Base-by-base conservation (phyloP, 495 filamentous ascomycete genomes). In the Daldinia vernicosa region DNA sequence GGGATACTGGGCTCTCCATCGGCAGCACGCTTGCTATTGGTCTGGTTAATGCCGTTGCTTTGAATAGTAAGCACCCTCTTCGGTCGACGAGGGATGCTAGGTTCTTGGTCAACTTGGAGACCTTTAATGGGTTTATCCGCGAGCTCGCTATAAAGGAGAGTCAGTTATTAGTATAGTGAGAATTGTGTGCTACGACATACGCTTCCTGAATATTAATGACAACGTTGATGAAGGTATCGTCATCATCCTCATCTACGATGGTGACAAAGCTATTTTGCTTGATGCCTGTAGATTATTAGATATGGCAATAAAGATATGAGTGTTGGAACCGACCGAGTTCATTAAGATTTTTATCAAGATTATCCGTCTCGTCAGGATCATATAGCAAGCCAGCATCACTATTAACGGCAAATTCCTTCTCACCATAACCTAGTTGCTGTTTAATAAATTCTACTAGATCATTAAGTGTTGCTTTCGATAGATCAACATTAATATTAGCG, bases 301-400 rank as follows among this genome's bases (percentile, higher is more conserved):
- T 59, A 53, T 28, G 6, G 27, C 45, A 66, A 47, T 56, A 43
- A 27, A 35, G 47, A 2, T 40, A 35, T 59, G 17, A 15, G 17
- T 2, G 61, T 22, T 22, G 37, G 35, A 28, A 71, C 77, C 89
- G 82, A 74, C 92, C 93, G 1, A 97, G 83, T n/a, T 97, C 91
- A 19, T 78, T 83, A 28, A 99, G 85, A 50, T 89, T 91, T 81
- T 93, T 95, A 1, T 80, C 75, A 0, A 98, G 81, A 68, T 98
- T 95, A 66, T 97, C 94, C 6, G 93, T 92, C 67, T 94, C 84
- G 61, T 98, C 95, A 0, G 88, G 88, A 74, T 98, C 95, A 74
- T 96, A 99, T 5, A 98, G 83, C 7, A 91, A 81, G 52, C 89
- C 89, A n/a, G 83, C 78, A 2, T 91, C 89, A 53, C 87, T 93